Conservation (phyloP, 371 early-diverging fungal genomes). For the Conidiobolus coronatus region DNA sequence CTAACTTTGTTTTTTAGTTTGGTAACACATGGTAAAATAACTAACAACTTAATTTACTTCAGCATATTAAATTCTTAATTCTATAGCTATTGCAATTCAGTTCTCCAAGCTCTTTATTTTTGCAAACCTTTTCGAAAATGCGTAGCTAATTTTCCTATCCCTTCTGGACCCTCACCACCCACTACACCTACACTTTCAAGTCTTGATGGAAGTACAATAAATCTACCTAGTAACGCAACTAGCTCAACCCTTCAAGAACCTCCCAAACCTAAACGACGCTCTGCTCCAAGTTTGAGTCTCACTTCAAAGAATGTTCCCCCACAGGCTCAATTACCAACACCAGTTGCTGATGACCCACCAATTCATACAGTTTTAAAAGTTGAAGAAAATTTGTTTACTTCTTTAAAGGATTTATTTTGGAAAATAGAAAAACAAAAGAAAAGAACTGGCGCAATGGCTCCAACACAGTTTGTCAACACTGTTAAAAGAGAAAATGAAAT, state of each 20-base stretch:
- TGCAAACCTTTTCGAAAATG: slow-evolving; percentile 88
- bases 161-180: slow-evolving; percentile 4
- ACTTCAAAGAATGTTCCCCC: neutral
- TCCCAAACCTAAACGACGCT: slow-evolving; percentile 7
- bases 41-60: neutral
- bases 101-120: slow-evolving; percentile 86
- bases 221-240: neutral
- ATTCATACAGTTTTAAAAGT: slow-evolving; percentile 24
- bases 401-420: slow-evolving; percentile 70
- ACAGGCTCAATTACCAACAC: slow-evolving; percentile 3
- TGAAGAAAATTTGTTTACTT: slow-evolving; percentile 59
- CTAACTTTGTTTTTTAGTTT: slow-evolving; percentile 23
- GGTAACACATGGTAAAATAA: slow-evolving; percentile 65
- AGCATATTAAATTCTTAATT: neutral
- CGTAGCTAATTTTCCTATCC: slow-evolving; percentile 42
- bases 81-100: slow-evolving; percentile 92
- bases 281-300: neutral
- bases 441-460: slow-evolving; percentile 67
- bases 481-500: slow-evolving; percentile 76
- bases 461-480: slow-evolving; percentile 60
- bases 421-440: slow-evolving; percentile 61
- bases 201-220: neutral
- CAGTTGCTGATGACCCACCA: slow-evolving; percentile 16
- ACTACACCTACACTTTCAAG: neutral
- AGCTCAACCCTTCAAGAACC: too few species aligned